phyloP scores from a whole-genome alignment of 169 alveolate genomes.

The Eimeria brunetti region DNA sequence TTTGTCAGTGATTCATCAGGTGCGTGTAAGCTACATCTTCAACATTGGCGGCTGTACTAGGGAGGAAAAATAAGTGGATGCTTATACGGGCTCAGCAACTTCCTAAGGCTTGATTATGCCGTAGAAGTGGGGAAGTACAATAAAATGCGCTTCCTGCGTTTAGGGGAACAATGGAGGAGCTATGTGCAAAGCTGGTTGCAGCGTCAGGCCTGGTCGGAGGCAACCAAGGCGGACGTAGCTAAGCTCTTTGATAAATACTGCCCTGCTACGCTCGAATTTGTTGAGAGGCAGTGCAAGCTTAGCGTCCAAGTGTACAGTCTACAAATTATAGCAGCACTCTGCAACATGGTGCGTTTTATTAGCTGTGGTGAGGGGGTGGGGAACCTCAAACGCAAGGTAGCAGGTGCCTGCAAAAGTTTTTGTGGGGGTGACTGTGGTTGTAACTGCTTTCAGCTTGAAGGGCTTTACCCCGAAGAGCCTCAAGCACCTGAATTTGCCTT shows the following conservation, averaged over 20 bases:
- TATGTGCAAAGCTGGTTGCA: conserved; percentile 96
- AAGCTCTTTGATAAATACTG: conserved; percentile 94
- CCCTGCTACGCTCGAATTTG: conserved; percentile 92
- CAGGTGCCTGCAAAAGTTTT: background rate
- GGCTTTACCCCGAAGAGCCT: conserved; percentile 87
- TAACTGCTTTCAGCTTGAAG: conserved; percentile 54
- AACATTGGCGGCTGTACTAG: background rate
- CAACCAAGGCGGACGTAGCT: conserved; percentile 91
- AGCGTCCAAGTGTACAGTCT: conserved; percentile 92
- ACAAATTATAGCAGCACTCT: conserved; percentile 89
- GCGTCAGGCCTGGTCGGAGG: conserved; percentile 81
- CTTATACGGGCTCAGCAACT: background rate
- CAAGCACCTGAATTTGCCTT: conserved; percentile 94
- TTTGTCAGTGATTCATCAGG: conserved; percentile 91
- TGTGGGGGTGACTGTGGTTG: background rate
- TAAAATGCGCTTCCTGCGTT: conserved; percentile 11
- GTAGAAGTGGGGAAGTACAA: too few relatives aligned
- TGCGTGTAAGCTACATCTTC: background rate
- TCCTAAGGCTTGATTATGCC: background rate
- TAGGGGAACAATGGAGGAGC: conserved; percentile 96
- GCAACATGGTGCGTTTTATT: conserved; percentile 89
- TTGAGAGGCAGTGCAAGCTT: conserved; percentile 92
- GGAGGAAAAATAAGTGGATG: background rate
- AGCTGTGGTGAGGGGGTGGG: too few relatives aligned
- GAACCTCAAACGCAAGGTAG: background rate